Conservation (phyloP, 2,329 filamentous ascomycete species). For the Exophiala viscosa region DNA sequence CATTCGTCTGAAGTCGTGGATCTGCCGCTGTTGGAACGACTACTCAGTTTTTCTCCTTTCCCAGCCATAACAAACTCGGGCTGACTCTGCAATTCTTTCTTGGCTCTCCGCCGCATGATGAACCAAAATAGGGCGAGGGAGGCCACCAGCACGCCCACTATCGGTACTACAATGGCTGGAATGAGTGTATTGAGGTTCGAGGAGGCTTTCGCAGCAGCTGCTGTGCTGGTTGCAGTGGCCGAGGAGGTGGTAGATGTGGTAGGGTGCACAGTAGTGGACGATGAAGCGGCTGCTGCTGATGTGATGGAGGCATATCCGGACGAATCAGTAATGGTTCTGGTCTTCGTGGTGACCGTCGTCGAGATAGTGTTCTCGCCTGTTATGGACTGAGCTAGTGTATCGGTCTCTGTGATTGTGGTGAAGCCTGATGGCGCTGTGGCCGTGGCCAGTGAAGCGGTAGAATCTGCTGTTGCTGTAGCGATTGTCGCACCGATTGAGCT, state of each 20-base stretch:
- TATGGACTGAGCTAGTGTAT: slow-evolving; percentile 14
- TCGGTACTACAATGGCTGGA: slow-evolving; percentile 27
- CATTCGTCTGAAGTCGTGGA: slow-evolving; percentile 15
- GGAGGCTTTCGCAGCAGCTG: slow-evolving; percentile 33
- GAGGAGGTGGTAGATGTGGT: slow-evolving; percentile 35
- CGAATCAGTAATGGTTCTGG: slow-evolving; percentile 21
- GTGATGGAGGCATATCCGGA: slow-evolving; percentile 25
- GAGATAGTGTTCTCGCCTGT: slow-evolving; percentile 14
- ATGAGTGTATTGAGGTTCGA: slow-evolving; percentile 29
- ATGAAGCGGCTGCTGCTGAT: slow-evolving; percentile 15
- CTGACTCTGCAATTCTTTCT: slow-evolving; percentile 22
- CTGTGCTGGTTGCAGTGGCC: slow-evolving; percentile 37
- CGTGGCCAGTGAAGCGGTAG: slow-evolving; percentile 12
- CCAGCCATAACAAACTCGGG: slow-evolving; percentile 28
- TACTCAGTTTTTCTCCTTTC: slow-evolving; percentile 26
- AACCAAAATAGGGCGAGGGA: slow-evolving; percentile 28
- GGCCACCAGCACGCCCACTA: slow-evolving; percentile 22
- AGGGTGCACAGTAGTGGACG: slow-evolving; percentile 39
- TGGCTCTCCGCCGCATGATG: slow-evolving; percentile 26
- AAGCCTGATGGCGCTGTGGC: slow-evolving; percentile 17
- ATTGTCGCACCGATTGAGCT: slow-evolving; percentile 12
- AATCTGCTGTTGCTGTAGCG: slow-evolving; percentile 11
- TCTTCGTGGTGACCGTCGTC: slow-evolving; percentile 19
- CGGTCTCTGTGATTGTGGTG: slow-evolving; percentile 22
- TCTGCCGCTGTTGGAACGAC: slow-evolving; percentile 25